Conservation (phyloP, 2,329 filamentous ascomycete genomes). For the Aspergillus nomiae region DNA sequence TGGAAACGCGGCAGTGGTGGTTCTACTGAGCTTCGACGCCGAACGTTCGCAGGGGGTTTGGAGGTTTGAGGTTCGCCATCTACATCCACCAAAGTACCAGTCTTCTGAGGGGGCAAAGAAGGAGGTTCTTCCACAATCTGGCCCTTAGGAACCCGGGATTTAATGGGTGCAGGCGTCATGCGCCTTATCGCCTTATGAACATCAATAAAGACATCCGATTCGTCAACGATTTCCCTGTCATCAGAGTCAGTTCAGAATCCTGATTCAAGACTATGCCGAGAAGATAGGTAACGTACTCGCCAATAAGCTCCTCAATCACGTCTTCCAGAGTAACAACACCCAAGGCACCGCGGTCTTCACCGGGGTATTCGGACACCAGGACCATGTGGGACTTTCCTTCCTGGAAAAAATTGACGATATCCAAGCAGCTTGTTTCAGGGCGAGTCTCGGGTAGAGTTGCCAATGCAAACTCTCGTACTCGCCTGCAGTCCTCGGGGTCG, state of each 20-base stretch:
- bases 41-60: constrained; percentile 13
- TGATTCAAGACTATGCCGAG: neutral
- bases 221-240: constrained; percentile 92
- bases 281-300: constrained; percentile 68
- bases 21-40: constrained; percentile 38
- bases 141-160: constrained; percentile 66
- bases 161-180: constrained; percentile 74
- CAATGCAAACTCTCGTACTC: constrained; percentile 85
- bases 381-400: constrained; percentile 99
- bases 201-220: constrained; percentile 97
- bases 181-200: constrained; percentile 97
- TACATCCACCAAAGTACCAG: constrained; percentile 48
- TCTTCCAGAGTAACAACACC: constrained; percentile 96
- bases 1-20: constrained; percentile 44
- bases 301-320: constrained; percentile 97
- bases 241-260: neutral
- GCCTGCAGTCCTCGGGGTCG: constrained; percentile 87
- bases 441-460: constrained; percentile 93
- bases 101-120: constrained; percentile 32
- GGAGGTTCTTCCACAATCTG: constrained; percentile 54
- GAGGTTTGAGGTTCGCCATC: constrained; percentile 43
- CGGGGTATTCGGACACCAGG: constrained; percentile 84
- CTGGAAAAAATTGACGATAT: constrained; percentile 99
- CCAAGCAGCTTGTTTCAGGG: constrained; percentile 92
- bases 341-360: constrained; percentile 85